phyloP scores from a whole-genome alignment of 2,329 filamentous ascomycete genomes.

The Tolypocladium guangdongense region DNA sequence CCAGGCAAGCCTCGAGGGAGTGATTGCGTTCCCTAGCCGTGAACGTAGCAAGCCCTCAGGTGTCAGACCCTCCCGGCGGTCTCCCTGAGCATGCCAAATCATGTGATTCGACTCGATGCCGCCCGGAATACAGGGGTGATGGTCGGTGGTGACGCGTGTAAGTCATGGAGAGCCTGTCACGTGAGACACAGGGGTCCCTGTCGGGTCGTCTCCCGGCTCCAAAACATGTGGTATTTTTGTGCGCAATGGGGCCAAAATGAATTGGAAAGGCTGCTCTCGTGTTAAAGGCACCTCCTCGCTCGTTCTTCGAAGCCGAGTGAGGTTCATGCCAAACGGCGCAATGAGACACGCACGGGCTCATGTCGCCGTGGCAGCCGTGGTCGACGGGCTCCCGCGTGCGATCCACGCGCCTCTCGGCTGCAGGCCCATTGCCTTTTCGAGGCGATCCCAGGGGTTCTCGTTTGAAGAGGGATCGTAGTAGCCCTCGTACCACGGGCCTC shows the following conservation, averaged over 20 bases:
- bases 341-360: not conserved
- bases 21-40: not conserved
- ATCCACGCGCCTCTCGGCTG: conserved; percentile 35
- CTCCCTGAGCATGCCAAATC: conserved; percentile 1
- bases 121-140: not conserved
- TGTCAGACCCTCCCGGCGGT: not conserved
- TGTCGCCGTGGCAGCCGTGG: not conserved
- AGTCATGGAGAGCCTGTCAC: not conserved
- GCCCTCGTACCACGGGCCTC: conserved; percentile 45
- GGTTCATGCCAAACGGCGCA: not conserved
- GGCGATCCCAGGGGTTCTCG: conserved; percentile 58
- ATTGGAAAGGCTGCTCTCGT: not conserved
- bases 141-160: not conserved
- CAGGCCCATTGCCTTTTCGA: conserved; percentile 39
- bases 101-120: conserved; percentile 5
- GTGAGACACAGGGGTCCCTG: not conserved
- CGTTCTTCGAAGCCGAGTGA: not conserved
- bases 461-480: conserved; percentile 63
- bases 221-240: not conserved
- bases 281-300: not conserved
- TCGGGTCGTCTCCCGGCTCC: not conserved
- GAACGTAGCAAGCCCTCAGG: not conserved
- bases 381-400: conserved; percentile 1
- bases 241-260: not conserved
- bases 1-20: not conserved